Percentiles rank a stretch among this genome's conserved stretches.
phyloP scores from a whole-genome alignment of 2,329 filamentous ascomycete species.

The Alternaria sp. region DNA sequence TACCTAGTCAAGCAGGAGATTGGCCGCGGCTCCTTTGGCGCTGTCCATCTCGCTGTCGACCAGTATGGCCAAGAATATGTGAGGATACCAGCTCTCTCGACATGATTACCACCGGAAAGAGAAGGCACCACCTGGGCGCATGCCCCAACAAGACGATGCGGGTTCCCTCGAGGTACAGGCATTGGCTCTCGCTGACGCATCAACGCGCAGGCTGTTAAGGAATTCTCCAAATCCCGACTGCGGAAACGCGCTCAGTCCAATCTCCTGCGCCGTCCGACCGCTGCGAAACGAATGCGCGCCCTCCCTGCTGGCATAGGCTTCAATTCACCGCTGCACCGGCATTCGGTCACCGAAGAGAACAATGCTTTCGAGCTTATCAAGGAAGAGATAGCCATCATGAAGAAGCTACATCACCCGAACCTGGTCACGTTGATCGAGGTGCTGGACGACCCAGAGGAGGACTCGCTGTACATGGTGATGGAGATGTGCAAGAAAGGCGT shows the following conservation, averaged over 20 bases:
- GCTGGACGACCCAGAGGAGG: conserved; percentile 91
- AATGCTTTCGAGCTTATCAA: conserved; percentile 86
- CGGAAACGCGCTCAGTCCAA: conserved; percentile 90
- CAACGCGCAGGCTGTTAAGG: conserved; percentile 79
- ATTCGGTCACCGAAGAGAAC: conserved; percentile 64
- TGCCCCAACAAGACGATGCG: conserved; percentile 25
- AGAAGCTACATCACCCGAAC: conserved; percentile 94
- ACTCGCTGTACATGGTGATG: conserved; percentile 97
- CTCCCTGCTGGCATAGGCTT: conserved; percentile 60
- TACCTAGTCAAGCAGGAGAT: conserved; percentile 95
- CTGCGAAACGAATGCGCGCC: conserved; percentile 59
- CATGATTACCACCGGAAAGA: conserved; percentile 2
- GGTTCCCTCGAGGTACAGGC: conserved; percentile 23
- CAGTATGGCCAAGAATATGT: conserved; percentile 94
- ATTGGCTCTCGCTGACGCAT: conserved; percentile 37
- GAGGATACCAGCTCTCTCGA: conserved; percentile 51
- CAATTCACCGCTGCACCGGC: conserved; percentile 69
- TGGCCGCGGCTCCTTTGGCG: conserved; percentile 92
- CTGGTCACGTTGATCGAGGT: conserved; percentile 94
- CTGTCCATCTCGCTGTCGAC: conserved; percentile 88
- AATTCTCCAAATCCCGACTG: conserved; percentile 92
- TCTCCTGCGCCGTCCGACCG: conserved; percentile 72
- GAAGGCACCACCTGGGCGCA: neutral
- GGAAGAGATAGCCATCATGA: conserved; percentile 98
- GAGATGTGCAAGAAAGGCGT: conserved; percentile 99